Evolutionary conservation across 2,329 filamentous ascomycete species (phyloP), one percentile per base, ranked within the genome.

Genomic region (Thelonectria olida): DNA sequence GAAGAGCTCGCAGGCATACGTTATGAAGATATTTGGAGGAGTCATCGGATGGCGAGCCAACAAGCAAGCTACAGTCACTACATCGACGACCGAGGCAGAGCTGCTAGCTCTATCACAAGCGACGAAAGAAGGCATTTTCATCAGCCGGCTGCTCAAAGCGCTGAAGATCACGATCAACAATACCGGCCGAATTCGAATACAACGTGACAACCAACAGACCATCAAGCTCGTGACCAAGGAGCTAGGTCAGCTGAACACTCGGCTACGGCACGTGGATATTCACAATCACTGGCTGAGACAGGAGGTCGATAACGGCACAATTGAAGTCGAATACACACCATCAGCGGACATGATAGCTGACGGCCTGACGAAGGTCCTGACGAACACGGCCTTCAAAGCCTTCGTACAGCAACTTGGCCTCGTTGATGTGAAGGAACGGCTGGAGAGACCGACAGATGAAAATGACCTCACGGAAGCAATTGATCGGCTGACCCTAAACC

Each of bases 11-110:
- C 55, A 61, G 20, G 57, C 36, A 4, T 64, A 42, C 19, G 19
- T 31, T 6, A 64, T 64, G 10, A 64, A 42, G 34, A 44, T 61
- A 17, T 64, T 58, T 22, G 25, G 45, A 8, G 25, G 61, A 1
- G 3, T 55, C 1, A 54, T 57, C n/a, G n/a, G 19, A 5, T 60
- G 48, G 56, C 7, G 48, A 13, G 61, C 51, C 9, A 63, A 42
- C 22, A 61, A 58, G 23, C 49, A 52, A 27, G 49, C 38, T 17
- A 52, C 34, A 28, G 49, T 52, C 4, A 52, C 34, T 9, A 52
- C 34, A 19, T 28, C 49, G n/a, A 52, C 36, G 7, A 52, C 22
- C 8, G 49, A 52, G 19, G 20, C 22, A n/a, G 34, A 52, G 22
- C 27, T 34, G 5, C 34, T 38, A 38, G 34, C 34, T 13, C 34